Percentiles rank a stretch among this genome's conserved stretches.
These are phyloP conservation scores for Xylariaceae sp. DNA, from an alignment of 2,329 filamentous ascomycete genomes.

Conservation along the genomic window DNA sequence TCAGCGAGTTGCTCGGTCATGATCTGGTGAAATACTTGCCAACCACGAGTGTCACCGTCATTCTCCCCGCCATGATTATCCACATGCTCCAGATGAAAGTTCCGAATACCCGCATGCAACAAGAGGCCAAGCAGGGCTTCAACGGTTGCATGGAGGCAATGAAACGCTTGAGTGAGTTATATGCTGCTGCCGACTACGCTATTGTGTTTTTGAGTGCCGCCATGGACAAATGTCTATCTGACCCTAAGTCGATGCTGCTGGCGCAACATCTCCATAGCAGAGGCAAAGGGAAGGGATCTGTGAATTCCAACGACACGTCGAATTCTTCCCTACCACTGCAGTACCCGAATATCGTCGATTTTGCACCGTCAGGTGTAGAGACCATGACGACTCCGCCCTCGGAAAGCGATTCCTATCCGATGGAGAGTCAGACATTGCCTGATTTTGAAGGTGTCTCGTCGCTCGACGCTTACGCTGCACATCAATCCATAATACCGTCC, in stretches of 20 bases:
- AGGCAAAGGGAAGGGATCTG: slow-evolving; percentile 65
- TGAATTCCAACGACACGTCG: slow-evolving; percentile 24
- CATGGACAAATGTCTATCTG: slow-evolving; percentile 63
- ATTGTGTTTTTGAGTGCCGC: slow-evolving; percentile 91
- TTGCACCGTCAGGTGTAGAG: slow-evolving; percentile 18
- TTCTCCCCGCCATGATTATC: slow-evolving; percentile 90
- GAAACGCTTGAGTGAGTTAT: slow-evolving; percentile 81
- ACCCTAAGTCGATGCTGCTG: slow-evolving; percentile 7
- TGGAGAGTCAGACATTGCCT: background rate
- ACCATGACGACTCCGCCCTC: slow-evolving; percentile 50
- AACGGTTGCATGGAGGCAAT: slow-evolving; percentile 91
- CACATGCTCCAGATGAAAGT: slow-evolving; percentile 92
- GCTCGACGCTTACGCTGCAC: slow-evolving; percentile 8
- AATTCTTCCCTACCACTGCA: slow-evolving; percentile 22
- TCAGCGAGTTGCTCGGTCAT: slow-evolving; percentile 69
- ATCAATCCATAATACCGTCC: background rate
- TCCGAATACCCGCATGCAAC: slow-evolving; percentile 66
- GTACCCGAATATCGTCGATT: slow-evolving; percentile 15
- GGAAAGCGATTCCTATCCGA: slow-evolving; percentile 41
- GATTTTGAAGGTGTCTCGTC: slow-evolving; percentile 8
- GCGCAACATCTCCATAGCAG: slow-evolving; percentile 1
- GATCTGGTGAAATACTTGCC: slow-evolving; percentile 78
- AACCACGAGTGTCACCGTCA: slow-evolving; percentile 85
- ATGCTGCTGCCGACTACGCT: slow-evolving; percentile 93
- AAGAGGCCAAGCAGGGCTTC: slow-evolving; percentile 75